Evolutionary conservation across 257 asterid species (phyloP), one percentile per base, ranked within the genome.

Genomic region (Echites panduratus): DNA sequence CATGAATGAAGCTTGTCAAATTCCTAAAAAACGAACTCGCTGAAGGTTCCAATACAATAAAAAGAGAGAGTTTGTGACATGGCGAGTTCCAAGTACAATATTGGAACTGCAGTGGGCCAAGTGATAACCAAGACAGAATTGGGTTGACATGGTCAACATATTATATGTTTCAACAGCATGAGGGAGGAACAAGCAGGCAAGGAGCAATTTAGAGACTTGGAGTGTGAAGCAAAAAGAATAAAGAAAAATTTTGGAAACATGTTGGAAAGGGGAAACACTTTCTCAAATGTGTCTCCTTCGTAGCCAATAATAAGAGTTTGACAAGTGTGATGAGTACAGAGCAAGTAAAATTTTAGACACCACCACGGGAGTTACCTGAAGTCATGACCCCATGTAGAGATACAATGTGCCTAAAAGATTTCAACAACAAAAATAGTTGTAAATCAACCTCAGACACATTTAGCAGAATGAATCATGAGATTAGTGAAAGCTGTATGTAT

Each of bases 341-440:
- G 70, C 20, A 29, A 41, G 29, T 0, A 44, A 35, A 65, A 58
- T 26, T n/a, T 32, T 40, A 63, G 66, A 44, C 62, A 40, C 41
- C 43, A n/a, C 19, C 48, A 59, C 73, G 74, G 74, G 71, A 78
- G 70, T 58, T 71, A 93, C 98, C 98, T 89, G 89, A 93, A 93
- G 74, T 93, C 98, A 80, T 93, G 98, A 78, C 98, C 98, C 98
- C 98, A 93, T 45, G 96, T 71, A 68, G 98, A 93, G 80, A 93
- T 89, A 79, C 98, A 93, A 81, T 93, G 98, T 76, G 98, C 98
- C 97, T 93, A 80, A 73, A 66, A 83, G 76, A 43, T 78, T 76
- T 68, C 66, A 76, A 66, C 70, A 76, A 49, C 20, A 79, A 19
- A 7, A 44, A 16, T 29, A 53, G 41, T 47, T 11, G 68, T 14